Base-by-base conservation (phyloP, 116 monocot genomes). In the Papilionanthe hybrid region DNA sequence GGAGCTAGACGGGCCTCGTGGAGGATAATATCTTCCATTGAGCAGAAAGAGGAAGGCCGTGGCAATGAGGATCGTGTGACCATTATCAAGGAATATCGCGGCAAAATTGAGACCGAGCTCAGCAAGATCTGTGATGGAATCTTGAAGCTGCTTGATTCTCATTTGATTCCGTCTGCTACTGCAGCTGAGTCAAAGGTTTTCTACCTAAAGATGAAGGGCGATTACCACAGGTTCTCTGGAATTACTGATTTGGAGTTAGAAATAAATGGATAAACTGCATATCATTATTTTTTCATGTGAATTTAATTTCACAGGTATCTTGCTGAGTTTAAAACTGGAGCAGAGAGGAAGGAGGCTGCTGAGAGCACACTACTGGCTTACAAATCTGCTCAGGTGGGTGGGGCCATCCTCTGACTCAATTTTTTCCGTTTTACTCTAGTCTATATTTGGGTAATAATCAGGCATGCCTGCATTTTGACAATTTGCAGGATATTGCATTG, bases 321-420 rank as follows among this genome's bases (percentile, higher is more conserved):
- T 83, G 90, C 90, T n/a, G 90, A 90, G 87, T 90, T 90, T 72
- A 90, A 90, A 71, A 87, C 90, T 67, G 87, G 87, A 44, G 78
- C 80, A 13, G 90, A 90, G 83, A 85, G 90, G 53, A 87, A 90
- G 78, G 90, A 90, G 78, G 84, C 90, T 23, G 87, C 87, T 63
- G 87, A 90, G 75, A 83, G 47, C 49, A 87, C 90, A n/a, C 67
- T 90, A 58, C 7, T 74, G 78, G 87, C 90, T 2, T 90, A 90
- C 80, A 87, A 90, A 47, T 72, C 87, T 63, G 90, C 90, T 68
- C 90, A 87, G 87, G 90, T 90, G 53, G 87, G 90, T 90, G 53
- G 17, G 53, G 53, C 15, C 53, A 17, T 53, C 17, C 17, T 7
- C 7, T 19, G 23, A 1, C 9, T 29, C 18, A 8, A 12, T 77